These are phyloP conservation scores for Coprinopsis cinerea DNA, from an alignment of 768 basidiomycete genomes.

Conservation along the genomic window DNA sequence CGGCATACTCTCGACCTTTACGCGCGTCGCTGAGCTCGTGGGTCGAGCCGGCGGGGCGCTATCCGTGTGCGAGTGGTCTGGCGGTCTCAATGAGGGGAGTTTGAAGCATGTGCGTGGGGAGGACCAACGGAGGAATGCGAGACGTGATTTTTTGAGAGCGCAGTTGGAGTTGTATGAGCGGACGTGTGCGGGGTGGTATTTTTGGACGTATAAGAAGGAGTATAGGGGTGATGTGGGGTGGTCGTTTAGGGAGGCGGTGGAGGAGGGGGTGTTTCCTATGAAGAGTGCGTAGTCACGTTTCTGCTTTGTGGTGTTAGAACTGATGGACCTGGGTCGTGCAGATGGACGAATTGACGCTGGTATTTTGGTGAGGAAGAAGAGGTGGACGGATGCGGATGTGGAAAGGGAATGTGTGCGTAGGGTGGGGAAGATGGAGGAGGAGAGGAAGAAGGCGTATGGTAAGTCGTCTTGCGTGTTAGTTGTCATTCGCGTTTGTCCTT, in stretches of 20 bases:
- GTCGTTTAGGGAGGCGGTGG: constrained; percentile 62
- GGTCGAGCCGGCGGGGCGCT: constrained; percentile 35
- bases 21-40: constrained; percentile 25
- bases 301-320: constrained; percentile 34
- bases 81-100: constrained; percentile 62
- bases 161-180: constrained; percentile 63
- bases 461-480: too few relatives aligned
- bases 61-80: constrained; percentile 78
- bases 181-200: constrained; percentile 70
- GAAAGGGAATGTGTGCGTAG: too few relatives aligned
- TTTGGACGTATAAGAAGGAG: constrained; percentile 81
- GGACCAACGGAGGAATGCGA: constrained; percentile 35
- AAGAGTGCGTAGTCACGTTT: too few relatives aligned
- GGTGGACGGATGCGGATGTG: too few relatives aligned
- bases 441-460: too few relatives aligned
- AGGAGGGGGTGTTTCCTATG: constrained; percentile 63
- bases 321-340: constrained; percentile 1
- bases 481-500: too few relatives aligned
- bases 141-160: constrained; percentile 52
- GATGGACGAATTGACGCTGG: too few relatives aligned
- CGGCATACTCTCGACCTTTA: constrained; percentile 36
- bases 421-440: too few relatives aligned
- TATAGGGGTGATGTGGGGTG: constrained; percentile 63
- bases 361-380: too few relatives aligned
- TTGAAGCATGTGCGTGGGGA: constrained; percentile 30